These are phyloP conservation scores for Plasmodium ovale DNA, from an alignment of 169 alveolate genomes.

Conservation along the genomic window DNA sequence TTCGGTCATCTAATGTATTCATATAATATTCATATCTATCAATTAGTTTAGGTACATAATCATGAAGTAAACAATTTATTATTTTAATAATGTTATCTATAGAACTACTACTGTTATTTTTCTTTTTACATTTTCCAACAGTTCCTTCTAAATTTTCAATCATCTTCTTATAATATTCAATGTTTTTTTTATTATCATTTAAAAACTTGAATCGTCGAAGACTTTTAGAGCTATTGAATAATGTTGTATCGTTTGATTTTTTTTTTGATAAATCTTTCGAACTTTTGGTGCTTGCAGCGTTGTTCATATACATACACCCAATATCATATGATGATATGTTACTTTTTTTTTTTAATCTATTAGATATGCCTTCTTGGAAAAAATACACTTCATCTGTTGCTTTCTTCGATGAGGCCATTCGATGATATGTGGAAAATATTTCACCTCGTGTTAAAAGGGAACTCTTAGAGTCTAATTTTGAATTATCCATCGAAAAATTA, in stretches of 20 bases:
- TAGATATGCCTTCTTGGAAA: constrained; percentile 43
- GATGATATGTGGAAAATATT: constrained; percentile 33
- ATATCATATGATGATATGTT: constrained; percentile 32
- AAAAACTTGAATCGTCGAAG: constrained; percentile 31
- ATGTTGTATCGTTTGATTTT: constrained; percentile 10
- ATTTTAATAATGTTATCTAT: constrained; percentile 61
- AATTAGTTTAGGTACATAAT: constrained; percentile 61
- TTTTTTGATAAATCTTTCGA: constrained; percentile 44
- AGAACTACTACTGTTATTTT: constrained; percentile 15
- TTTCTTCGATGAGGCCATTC: constrained; percentile 29
- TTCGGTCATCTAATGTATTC: constrained; percentile 63
- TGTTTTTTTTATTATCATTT: constrained; percentile 36
- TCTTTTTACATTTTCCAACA: constrained; percentile 29
- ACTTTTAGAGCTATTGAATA: constrained; percentile 39
- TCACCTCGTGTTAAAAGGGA: constrained; percentile 27
- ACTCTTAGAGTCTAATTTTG: constrained; percentile 3
- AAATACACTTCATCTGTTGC: constrained; percentile 13
- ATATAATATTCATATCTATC: constrained; percentile 71
- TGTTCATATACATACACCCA: constrained; percentile 72
- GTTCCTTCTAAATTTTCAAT: constrained; percentile 41
- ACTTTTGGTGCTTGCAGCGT: constrained; percentile 16
- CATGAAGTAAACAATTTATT: constrained; percentile 66
- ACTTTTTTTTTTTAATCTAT: constrained; percentile 54
- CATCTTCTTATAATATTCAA: constrained; percentile 50
- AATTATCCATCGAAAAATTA: neutral